These are phyloP conservation scores for Extremus antarcticus DNA, from an alignment of 495 filamentous ascomycete genomes.

Conservation along the genomic window DNA sequence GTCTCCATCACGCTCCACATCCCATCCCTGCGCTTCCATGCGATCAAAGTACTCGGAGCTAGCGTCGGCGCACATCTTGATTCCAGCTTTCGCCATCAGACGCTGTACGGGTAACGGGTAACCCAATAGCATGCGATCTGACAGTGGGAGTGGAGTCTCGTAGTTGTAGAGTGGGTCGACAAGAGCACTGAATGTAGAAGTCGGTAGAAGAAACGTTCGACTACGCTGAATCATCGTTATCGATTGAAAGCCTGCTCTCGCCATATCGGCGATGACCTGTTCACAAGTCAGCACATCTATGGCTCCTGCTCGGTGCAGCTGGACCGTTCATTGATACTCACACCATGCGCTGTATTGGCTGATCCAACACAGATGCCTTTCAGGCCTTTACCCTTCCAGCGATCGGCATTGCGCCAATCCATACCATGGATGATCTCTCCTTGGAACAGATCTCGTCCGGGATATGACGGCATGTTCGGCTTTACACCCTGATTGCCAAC, in stretches of 20 bases:
- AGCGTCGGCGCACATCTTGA: not conserved
- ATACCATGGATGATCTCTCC: slow-evolving; percentile 32
- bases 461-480: not conserved
- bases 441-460: slow-evolving; percentile 16
- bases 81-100: not conserved
- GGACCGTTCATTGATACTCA: too few relatives aligned
- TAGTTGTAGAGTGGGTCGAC: slow-evolving; percentile 24
- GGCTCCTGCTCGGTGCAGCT: too few relatives aligned
- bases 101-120: slow-evolving; percentile 13
- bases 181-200: not conserved
- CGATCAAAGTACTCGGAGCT: slow-evolving; percentile 26
- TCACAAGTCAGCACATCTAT: too few relatives aligned
- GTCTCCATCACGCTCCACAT: slow-evolving; percentile 23
- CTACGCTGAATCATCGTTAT: slow-evolving; percentile 33
- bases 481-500: not conserved
- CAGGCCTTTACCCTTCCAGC: slow-evolving; percentile 31
- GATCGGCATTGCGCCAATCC: slow-evolving; percentile 22
- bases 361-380: slow-evolving; percentile 32
- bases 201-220: not conserved
- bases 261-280: slow-evolving; percentile 34
- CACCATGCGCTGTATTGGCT: slow-evolving; percentile 37
- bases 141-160: slow-evolving; percentile 20
- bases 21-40: slow-evolving; percentile 24
- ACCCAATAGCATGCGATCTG: slow-evolving; percentile 21
- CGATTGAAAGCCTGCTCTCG: slow-evolving; percentile 25